Percentiles rank a stretch among this genome's conserved stretches.
Conservation (phyloP, 1,139 yeast species). For the Debaryomyces fabryi region DNA sequence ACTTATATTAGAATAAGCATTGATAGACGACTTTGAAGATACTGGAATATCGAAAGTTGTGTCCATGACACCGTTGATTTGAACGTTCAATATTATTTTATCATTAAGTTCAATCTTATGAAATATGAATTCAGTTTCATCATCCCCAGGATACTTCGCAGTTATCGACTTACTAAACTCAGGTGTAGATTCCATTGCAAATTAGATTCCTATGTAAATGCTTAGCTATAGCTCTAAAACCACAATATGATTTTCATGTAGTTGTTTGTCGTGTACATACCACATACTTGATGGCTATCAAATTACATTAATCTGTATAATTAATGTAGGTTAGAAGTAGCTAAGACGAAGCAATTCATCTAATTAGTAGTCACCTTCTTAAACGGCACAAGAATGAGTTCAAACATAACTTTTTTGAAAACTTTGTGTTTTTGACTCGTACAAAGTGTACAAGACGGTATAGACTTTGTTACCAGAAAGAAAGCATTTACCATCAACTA, state of each 20-base stretch:
- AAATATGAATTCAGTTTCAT: slow-evolving; percentile 28
- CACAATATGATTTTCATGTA: neutral
- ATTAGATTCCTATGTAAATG: neutral
- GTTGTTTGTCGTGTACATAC: neutral
- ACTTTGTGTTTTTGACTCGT: no score
- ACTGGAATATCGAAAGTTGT: slow-evolving; percentile 46
- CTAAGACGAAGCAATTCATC: no score
- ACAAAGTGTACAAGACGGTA: no score
- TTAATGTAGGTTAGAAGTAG: no score
- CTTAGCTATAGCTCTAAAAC: neutral
- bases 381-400: no score
- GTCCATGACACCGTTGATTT: slow-evolving; percentile 43
- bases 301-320: no score
- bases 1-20: slow-evolving; percentile 14
- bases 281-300: neutral
- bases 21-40: slow-evolving; percentile 36
- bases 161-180: slow-evolving; percentile 12
- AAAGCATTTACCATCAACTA: no score
- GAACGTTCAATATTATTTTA: slow-evolving; percentile 38
- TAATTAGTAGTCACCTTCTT: no score
- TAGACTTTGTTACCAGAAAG: no score
- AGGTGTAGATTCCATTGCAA: neutral
- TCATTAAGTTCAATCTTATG: slow-evolving; percentile 41
- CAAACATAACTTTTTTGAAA: no score
- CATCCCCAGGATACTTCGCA: slow-evolving; percentile 19